These are phyloP conservation scores for Coniferiporia sulphurascens DNA, from an alignment of 1,284 basidiomycete genomes.

Conservation along the genomic window DNA sequence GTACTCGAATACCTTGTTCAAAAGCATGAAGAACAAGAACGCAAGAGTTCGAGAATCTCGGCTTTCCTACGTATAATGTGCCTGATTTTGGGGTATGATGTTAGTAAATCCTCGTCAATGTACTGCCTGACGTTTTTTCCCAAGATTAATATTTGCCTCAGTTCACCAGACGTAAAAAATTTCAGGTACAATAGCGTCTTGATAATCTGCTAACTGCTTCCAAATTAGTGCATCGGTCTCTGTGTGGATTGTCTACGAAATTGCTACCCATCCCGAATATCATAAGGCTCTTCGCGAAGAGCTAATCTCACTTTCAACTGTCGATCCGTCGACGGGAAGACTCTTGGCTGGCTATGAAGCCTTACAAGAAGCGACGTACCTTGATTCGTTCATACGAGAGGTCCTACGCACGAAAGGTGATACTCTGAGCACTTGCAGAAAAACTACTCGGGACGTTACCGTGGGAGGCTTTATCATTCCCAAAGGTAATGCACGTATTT, in stretches of 20 bases:
- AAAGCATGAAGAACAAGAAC: neutral
- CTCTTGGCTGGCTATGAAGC: constrained; percentile 28
- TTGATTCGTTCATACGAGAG: constrained; percentile 36
- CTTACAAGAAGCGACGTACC: constrained; percentile 27
- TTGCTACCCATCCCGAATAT: constrained; percentile 24
- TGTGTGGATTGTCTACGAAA: constrained; percentile 31
- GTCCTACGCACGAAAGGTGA: constrained; percentile 37
- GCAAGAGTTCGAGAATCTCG: neutral
- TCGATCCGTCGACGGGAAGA: constrained; percentile 24
- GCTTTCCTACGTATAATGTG: neutral
- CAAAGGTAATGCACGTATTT: constrained; percentile 25
- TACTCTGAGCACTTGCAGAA: constrained; percentile 30
- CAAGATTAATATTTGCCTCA: neutral
- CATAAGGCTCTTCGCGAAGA: constrained; percentile 22
- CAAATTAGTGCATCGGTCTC: constrained; percentile 29
- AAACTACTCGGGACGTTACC: constrained; percentile 28
- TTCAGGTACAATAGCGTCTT: no score
- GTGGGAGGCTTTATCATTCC: constrained; percentile 33
- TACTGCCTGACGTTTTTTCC: neutral
- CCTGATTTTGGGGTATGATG: neutral
- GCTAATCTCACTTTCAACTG: constrained; percentile 24
- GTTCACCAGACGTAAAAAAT: constrained; percentile 9
- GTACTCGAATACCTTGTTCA: neutral
- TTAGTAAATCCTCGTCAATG: neutral
- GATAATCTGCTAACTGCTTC: neutral